Base-by-base conservation (phyloP, 352 stramenopile genomes). In the Phytophthora europaea region DNA sequence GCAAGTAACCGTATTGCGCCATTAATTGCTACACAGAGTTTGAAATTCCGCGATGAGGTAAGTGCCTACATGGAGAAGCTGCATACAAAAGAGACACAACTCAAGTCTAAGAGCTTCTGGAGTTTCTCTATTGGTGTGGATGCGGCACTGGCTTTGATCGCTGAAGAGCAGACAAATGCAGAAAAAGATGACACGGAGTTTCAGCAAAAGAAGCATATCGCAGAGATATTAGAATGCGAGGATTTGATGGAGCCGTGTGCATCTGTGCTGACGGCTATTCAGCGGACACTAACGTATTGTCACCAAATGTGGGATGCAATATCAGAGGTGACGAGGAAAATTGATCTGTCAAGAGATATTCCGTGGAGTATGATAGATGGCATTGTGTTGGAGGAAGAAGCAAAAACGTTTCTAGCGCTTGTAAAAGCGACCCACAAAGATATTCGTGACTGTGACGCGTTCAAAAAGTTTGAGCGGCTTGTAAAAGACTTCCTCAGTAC, bases 321-420 rank as follows among this genome's bases (percentile, higher is more conserved):
- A 28, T 79, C 91, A 15, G 88, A 97, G 40, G 84, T 98, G 1
- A 90, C 95, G 16, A 81, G 81, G 7, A 98, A 98, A 76, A 94
- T 99, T 36, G 81, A 93, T 38, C 73, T 96, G 36, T 92, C 83
- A 0, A 92, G 95, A 73, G 87, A 94, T 36, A 83, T 98, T 63
- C 85, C 98, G 33, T 99, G 97, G 97, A 84, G 77, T 43, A 88
- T 98, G 79, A 85, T 99, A 16, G 89, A 98, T 65, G 85, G 93
- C 4, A 81, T 98, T 31, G 84, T 95, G 22, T 71, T 99, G 10
- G 97, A 99, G 70, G 96, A 99, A 75, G 95, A 97, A 65, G 91
- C 91, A 12, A 99, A 99, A 72, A 59, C 68, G 8, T 93, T 96
- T 55, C 67, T 94, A 62, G 75, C 70, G 50, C 86, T 98, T 10